These are phyloP conservation scores for Populus hybrid DNA, from an alignment of 441 rosid genomes.

Conservation along the genomic window DNA sequence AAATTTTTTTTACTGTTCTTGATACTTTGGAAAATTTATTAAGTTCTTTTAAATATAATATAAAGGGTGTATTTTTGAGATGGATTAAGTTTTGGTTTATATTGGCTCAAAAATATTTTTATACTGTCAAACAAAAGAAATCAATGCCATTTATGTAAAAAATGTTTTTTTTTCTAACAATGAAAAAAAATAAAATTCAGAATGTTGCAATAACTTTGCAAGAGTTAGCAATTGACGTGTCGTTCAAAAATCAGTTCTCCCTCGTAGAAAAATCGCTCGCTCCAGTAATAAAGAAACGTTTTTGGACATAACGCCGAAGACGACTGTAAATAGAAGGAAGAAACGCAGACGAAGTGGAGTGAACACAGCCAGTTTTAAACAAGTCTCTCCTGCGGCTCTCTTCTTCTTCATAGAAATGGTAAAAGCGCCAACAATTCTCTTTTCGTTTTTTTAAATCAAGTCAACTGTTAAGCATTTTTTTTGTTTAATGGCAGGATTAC, in stretches of 20 bases:
- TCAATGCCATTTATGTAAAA: background rate
- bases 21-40: background rate
- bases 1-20: too few relatives aligned
- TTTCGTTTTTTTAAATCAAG: background rate
- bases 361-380: background rate
- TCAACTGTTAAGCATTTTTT: background rate
- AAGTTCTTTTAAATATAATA: too few relatives aligned
- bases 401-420: background rate
- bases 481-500: conserved; percentile 58
- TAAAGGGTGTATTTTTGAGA: background rate
- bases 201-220: background rate
- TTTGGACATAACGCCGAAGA: background rate
- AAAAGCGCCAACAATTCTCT: background rate
- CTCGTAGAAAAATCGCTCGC: background rate
- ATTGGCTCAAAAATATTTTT: too few relatives aligned
- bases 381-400: background rate
- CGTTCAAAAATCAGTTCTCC: background rate
- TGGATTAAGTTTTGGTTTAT: background rate
- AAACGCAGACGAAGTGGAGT: background rate
- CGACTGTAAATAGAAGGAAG: background rate
- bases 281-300: background rate
- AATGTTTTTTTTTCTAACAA: too few relatives aligned
- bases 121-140: background rate
- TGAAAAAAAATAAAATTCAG: background rate
- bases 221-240: background rate